Evolutionary conservation across 148 eudicot species (phyloP).

Genomic region (Vaccinium myrtillus): DNA sequence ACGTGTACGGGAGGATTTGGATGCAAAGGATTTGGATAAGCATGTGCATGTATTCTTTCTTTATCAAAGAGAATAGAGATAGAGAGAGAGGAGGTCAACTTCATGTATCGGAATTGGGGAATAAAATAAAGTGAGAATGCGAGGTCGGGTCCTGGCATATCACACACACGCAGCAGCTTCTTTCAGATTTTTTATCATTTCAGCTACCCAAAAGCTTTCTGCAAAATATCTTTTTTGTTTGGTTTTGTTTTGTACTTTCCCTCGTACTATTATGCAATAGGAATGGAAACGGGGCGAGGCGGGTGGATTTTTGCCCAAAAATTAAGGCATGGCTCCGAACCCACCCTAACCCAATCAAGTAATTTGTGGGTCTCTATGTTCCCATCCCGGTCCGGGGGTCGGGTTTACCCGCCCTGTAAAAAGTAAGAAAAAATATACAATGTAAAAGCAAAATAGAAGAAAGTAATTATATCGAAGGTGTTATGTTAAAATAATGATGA

Average conservation of each 20-base stretch:
- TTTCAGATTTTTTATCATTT: background rate
- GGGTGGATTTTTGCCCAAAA: too few species aligned
- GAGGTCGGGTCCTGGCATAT: conserved; percentile 2
- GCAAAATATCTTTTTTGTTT: background rate
- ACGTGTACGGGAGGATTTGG: background rate
- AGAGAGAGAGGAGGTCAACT: background rate
- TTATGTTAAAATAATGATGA: too few species aligned
- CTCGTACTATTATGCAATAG: too few species aligned
- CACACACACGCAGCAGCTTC: background rate
- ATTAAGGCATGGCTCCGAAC: too few species aligned
- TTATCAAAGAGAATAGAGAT: background rate
- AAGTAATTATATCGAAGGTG: too few species aligned
- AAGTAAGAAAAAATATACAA: too few species aligned
- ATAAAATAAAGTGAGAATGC: background rate
- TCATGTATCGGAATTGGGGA: background rate
- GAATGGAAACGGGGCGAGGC: too few species aligned
- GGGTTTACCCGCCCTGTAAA: too few species aligned
- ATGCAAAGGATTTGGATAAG: background rate
- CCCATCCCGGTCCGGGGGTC: too few species aligned
- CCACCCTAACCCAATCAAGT: too few species aligned
- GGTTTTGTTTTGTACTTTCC: background rate
- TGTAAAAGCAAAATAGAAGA: too few species aligned
- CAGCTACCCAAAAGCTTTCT: background rate
- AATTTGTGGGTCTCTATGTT: too few species aligned
- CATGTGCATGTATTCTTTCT: background rate